Evolutionary conservation across 169 alveolate species (phyloP), one percentile per base, ranked within the genome.

Genomic region (Theileria orientalis): DNA sequence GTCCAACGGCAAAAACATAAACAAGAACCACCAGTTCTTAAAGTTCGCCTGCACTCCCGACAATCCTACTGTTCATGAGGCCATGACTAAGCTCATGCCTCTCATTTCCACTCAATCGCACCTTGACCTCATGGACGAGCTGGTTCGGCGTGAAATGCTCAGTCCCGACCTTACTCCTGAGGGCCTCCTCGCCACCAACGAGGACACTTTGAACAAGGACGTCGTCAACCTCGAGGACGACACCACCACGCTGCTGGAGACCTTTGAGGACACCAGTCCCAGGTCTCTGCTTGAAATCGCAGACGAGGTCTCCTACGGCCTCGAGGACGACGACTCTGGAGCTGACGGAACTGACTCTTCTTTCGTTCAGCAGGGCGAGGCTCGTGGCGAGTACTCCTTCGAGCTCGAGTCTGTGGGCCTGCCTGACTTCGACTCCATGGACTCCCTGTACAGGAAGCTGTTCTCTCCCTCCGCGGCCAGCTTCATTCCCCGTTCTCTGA

Each of bases 231-330:
- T 72, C 16, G 23, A 46, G 11, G 76, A 60, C 7, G 73, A 14
- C 25, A 52, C 46, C 14, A 68, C 35, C 11, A 68, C 56, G 2
- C 57, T 63, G 3, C 67, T 51, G 3, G 83, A 27, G 9, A 30
- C 29, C 54, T 32, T 35, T 7, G 59, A 72, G 25, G 42, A 49
- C 71, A 37, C 3, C 23, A 54, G 19, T n/a, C 16, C 79, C 13
- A 71, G 52, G 57, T 79, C 87, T 7, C 73, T 79, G 35, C 83
- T 79, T 14, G 87, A 79, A n/a, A 44, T 76, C n/a, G 74, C 66
- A 3, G 33, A 29, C 19, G 33, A 35, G 3, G 41, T 47, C 42
- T 32, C 30, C 16, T 32, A 56, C 27, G 66, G 66, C 7, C 13
- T 2, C 1, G 66, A 25, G 16, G 66, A 56, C 23, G 66, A 25